Evolutionary conservation across 805 yeast species (phyloP).

Genomic region (Hyphopichia homilentoma): DNA sequence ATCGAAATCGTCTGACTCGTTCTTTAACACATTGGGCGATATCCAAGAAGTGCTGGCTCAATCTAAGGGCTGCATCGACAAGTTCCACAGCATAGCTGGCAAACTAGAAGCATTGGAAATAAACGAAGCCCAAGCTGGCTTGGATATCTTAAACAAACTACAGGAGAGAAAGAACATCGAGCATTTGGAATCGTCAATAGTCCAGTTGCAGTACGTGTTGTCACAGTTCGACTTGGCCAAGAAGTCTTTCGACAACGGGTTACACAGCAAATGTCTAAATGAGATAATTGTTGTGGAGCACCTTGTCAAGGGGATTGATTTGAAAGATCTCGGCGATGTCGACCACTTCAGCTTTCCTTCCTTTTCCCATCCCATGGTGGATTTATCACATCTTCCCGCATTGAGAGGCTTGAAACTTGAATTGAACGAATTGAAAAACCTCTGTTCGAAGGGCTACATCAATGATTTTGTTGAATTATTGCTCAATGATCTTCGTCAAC

Average conservation of each 20-base stretch:
- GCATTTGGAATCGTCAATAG: constrained; percentile 56
- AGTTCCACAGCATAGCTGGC: constrained; percentile 43
- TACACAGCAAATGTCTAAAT: constrained; percentile 54
- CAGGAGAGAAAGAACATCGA: constrained; percentile 57
- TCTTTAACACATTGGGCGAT: constrained; percentile 80
- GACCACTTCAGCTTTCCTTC: constrained; percentile 18
- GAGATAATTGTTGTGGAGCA: constrained; percentile 54
- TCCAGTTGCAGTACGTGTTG: constrained; percentile 45
- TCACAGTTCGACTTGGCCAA: constrained; percentile 31
- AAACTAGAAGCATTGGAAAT: constrained; percentile 46
- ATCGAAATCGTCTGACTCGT: constrained; percentile 77
- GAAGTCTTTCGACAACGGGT: constrained; percentile 38
- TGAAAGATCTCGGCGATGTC: constrained; percentile 8
- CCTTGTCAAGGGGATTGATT: constrained; percentile 37
- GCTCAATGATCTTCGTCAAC: constrained; percentile 57
- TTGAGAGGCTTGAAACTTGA: constrained; percentile 47
- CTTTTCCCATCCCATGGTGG: constrained; percentile 30
- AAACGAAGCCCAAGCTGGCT: constrained; percentile 48
- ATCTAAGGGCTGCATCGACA: constrained; percentile 48
- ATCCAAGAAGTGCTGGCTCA: constrained; percentile 59
- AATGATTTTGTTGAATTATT: constrained; percentile 53
- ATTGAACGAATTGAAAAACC: constrained; percentile 52
- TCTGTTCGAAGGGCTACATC: constrained; percentile 67
- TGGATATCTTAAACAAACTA: constrained; percentile 45
- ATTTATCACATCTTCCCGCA: constrained; percentile 48